Evolutionary conservation across 1,139 yeast species (phyloP).

Genomic region (Geotrichum phurueaensis): DNA sequence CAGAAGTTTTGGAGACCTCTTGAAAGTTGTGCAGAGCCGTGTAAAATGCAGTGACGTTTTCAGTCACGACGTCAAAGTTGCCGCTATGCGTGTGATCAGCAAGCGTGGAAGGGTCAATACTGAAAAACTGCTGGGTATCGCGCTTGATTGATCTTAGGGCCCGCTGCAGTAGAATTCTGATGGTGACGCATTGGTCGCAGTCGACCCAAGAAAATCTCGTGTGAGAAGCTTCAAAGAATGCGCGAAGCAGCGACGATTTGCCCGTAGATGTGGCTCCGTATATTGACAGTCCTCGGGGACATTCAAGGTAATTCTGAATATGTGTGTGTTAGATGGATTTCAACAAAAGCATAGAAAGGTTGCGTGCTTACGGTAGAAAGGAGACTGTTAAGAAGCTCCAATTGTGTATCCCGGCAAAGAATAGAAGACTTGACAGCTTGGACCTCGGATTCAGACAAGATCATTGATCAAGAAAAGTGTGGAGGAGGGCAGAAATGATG

Average conservation of each 20-base stretch:
- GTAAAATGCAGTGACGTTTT: slow-evolving; percentile 45
- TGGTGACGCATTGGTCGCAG: slow-evolving; percentile 36
- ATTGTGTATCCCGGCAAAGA: slow-evolving; percentile 17
- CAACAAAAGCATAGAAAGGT: not conserved
- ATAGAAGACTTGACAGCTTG: slow-evolving; percentile 1
- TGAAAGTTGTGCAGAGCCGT: slow-evolving; percentile 41
- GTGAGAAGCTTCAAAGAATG: slow-evolving; percentile 20
- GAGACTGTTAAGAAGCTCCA: slow-evolving; percentile 17
- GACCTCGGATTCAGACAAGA: not conserved
- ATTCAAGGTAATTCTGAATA: slow-evolving; percentile 18
- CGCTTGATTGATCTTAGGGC: slow-evolving; percentile 30
- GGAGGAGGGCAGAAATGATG: not conserved
- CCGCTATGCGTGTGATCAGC: not conserved
- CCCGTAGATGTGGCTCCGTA: slow-evolving; percentile 36
- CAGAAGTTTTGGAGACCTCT: slow-evolving; percentile 29
- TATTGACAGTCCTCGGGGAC: slow-evolving; percentile 30
- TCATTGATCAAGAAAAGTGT: not conserved
- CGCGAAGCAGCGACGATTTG: slow-evolving; percentile 27
- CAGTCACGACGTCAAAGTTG: slow-evolving; percentile 35
- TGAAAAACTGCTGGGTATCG: slow-evolving; percentile 9
- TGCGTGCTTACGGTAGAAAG: slow-evolving; percentile 12
- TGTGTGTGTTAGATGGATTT: not conserved
- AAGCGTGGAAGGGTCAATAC: slow-evolving; percentile 2
- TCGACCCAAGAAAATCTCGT: slow-evolving; percentile 28
- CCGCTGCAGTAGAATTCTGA: slow-evolving; percentile 35